These are phyloP conservation scores for Naematelia encephala DNA, from an alignment of 768 basidiomycete genomes.

Conservation along the genomic window DNA sequence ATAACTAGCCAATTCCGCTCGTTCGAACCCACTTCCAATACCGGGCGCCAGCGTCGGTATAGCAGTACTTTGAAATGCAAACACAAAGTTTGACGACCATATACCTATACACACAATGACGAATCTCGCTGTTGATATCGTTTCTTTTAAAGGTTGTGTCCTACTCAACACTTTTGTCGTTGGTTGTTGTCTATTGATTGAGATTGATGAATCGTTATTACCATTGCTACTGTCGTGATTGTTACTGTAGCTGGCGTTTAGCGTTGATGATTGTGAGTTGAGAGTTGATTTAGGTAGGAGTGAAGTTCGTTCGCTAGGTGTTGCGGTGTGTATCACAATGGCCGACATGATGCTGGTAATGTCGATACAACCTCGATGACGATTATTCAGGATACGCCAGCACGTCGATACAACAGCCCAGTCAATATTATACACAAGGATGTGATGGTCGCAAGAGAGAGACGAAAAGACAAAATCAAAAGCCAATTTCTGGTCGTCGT, in stretches of 20 bases:
- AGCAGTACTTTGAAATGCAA: conserved; percentile 47
- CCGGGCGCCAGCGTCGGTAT: conserved; percentile 46
- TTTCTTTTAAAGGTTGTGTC: conserved; percentile 29
- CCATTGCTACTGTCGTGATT: background rate
- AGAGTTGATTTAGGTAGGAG: conserved; percentile 2
- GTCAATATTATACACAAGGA: background rate
- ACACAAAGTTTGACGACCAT: conserved; percentile 46
- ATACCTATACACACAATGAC: conserved; percentile 28
- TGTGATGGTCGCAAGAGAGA: too few species aligned
- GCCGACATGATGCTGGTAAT: conserved; percentile 29
- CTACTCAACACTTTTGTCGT: conserved; percentile 8
- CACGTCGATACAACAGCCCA: background rate
- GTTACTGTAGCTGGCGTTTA: background rate
- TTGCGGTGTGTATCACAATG: conserved; percentile 32
- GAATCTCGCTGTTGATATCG: conserved; percentile 26
- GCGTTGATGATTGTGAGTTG: background rate
- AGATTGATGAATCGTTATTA: too few species aligned
- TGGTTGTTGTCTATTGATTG: too few species aligned
- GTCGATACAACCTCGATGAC: background rate
- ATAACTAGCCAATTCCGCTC: conserved; percentile 46
- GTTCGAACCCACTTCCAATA: conserved; percentile 38
- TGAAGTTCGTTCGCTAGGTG: conserved; percentile 5
- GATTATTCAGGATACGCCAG: background rate
- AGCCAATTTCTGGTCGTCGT: too few species aligned
- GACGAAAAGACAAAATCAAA: too few species aligned